phyloP scores from a whole-genome alignment of 495 filamentous ascomycete species.

The Usnea hakonensis region DNA sequence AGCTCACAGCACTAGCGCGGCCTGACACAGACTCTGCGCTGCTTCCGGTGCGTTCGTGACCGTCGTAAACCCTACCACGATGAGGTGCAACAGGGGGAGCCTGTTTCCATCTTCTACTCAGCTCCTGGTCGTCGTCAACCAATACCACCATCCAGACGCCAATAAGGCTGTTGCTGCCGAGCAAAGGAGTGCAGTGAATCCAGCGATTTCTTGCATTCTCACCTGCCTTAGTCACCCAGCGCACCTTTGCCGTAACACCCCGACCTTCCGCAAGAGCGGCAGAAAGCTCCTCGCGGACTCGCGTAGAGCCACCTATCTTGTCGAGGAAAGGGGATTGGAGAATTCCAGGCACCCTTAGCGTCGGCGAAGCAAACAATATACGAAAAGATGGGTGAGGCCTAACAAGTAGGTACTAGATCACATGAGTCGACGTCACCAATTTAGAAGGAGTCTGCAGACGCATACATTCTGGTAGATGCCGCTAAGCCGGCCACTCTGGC shows the following conservation, averaged over 20 bases:
- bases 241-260: conserved; percentile 58
- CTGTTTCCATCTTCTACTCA: conserved; percentile 20
- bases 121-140: conserved; percentile 39
- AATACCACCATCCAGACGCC: conserved; percentile 61
- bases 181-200: conserved; percentile 55
- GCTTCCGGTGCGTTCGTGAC: conserved; percentile 12
- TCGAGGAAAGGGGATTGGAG: conserved; percentile 55
- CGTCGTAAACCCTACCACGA: conserved; percentile 19
- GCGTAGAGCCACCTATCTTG: conserved; percentile 46
- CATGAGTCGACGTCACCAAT: conserved; percentile 6
- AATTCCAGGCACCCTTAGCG: conserved; percentile 54
- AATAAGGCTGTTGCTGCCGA: conserved; percentile 49
- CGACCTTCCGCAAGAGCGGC: conserved; percentile 50
- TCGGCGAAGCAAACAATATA: conserved; percentile 58
- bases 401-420: conserved; percentile 50
- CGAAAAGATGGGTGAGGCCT: conserved; percentile 57
- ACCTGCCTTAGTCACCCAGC: conserved; percentile 45
- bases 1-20: conserved; percentile 1
- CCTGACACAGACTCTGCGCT: conserved; percentile 16
- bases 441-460: not conserved
- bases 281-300: conserved; percentile 49
- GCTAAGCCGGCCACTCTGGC: conserved; percentile 21
- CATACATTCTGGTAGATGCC: conserved; percentile 45
- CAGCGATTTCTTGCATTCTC: conserved; percentile 47
- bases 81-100: conserved; percentile 25